Evolutionary conservation across 2,329 filamentous ascomycete genomes (phyloP).

Genomic region (Exophiala sp.): DNA sequence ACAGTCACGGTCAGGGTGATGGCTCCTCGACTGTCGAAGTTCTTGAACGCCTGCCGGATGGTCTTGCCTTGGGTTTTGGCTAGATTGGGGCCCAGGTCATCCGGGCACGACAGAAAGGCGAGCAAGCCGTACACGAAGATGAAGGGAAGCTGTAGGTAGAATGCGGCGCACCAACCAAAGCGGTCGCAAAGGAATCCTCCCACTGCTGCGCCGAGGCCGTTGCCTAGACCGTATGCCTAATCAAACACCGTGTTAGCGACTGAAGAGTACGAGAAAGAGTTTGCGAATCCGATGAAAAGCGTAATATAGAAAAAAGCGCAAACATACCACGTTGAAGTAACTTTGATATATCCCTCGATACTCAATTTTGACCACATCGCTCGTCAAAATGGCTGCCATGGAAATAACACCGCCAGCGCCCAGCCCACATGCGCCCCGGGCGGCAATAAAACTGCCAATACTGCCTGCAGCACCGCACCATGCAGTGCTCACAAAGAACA

Average conservation of each 20-base stretch:
- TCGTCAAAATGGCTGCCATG: conserved; percentile 64
- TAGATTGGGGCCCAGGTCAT: conserved; percentile 45
- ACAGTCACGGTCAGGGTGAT: conserved; percentile 49
- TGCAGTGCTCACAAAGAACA: conserved; percentile 60
- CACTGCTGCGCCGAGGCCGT: conserved; percentile 55
- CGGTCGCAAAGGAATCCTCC: conserved; percentile 64
- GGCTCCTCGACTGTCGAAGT: conserved; percentile 55
- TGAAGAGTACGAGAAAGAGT: not conserved
- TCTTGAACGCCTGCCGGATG: conserved; percentile 46
- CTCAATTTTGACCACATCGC: conserved; percentile 68
- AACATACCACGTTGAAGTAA: conserved; percentile 43
- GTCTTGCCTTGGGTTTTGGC: conserved; percentile 40
- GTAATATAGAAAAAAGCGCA: too few relatives aligned
- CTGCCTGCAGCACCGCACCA: conserved; percentile 64
- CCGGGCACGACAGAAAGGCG: conserved; percentile 39
- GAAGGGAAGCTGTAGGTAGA: conserved; percentile 55
- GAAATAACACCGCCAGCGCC: conserved; percentile 67
- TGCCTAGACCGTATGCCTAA: conserved; percentile 22
- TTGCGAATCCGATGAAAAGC: too few relatives aligned
- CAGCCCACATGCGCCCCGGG: conserved; percentile 64
- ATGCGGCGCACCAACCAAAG: conserved; percentile 69
- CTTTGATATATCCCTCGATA: conserved; percentile 67
- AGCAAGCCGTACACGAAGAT: conserved; percentile 45
- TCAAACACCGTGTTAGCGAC: not conserved
- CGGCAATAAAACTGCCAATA: conserved; percentile 65